Evolutionary conservation across 1,139 yeast genomes (phyloP), one percentile per base, ranked within the genome.

Genomic region (Chernovozyma aurita): DNA sequence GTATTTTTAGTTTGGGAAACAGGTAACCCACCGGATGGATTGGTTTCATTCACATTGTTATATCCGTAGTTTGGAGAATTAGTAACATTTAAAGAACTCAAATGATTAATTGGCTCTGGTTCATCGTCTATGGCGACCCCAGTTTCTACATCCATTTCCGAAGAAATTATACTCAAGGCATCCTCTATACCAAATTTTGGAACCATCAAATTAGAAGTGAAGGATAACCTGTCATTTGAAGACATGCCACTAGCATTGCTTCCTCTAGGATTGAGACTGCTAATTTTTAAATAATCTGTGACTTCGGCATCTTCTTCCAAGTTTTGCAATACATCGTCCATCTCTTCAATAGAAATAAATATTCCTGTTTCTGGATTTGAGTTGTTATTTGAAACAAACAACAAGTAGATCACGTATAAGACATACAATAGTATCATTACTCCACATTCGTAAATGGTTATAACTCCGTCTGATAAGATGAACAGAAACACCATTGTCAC

Each of bases 401-500:
- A 58, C 20, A 66, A 43, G 37, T 55, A 56, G 3, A 46, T 28
- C 4, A 75, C 59, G 42, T 74, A 75, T 2, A 51, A 28, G 13
- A 59, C 36, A 49, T 72, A 75, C 24, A 68, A 43, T 3, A 46
- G 13, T 1, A 69, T 51, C 78, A 79, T 71, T 1, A 56, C 30
- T 2, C 59, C 28, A 38, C 80, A 72, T 46, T 79, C 85, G 12
- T 49, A 36, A 3, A 62, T 36, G 21, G 74, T 70, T 25, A 79
- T 61, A 39, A 61, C 58, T 6, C 78, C 78, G 53, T 79, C 85
- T 3, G 63, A 55, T 12, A 79, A 46, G 34, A 78, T 70, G 36
- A 54, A 54, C 37, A 70, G 55, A 28, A 76, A 64, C 3, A 73
- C 39, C 1, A 59, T 34, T 4, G 76, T 55, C 14, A 73, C 56